Percentiles rank a stretch among this genome's conserved stretches.
phyloP scores from a whole-genome alignment of 2,329 filamentous ascomycete species.

The Zalaria obscura region DNA sequence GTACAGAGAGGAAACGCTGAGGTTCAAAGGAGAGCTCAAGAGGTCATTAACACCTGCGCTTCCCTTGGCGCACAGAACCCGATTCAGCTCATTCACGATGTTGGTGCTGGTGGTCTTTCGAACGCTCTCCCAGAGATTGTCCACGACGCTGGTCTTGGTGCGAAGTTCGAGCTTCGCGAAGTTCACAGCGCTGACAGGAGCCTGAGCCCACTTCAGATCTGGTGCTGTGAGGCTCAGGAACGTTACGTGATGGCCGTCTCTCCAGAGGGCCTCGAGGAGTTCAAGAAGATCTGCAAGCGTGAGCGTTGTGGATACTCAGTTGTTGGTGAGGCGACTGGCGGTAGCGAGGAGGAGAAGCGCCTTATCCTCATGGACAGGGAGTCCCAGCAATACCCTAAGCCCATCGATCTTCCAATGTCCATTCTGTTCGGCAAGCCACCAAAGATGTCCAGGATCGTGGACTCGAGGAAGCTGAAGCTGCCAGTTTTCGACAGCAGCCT shows the following conservation, averaged over 20 bases:
- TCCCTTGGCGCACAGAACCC: conserved; percentile 74
- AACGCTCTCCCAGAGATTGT: conserved; percentile 80
- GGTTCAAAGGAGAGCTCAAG: conserved; percentile 87
- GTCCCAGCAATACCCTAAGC: conserved; percentile 56
- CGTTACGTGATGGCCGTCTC: conserved; percentile 87
- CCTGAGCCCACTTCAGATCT: conserved; percentile 94
- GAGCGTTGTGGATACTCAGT: conserved; percentile 89
- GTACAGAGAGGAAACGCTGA: conserved; percentile 96
- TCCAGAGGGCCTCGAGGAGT: conserved; percentile 59
- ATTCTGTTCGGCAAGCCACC: conserved; percentile 78
- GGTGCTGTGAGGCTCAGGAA: conserved; percentile 96
- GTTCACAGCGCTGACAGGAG: conserved; percentile 79
- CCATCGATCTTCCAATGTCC: conserved; percentile 81
- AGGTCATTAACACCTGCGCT: conserved; percentile 92
- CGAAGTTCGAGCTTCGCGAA: conserved; percentile 86
- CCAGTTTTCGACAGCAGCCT: conserved; percentile 64
- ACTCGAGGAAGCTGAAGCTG: conserved; percentile 53
- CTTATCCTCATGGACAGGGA: conserved; percentile 74
- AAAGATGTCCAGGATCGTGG: conserved; percentile 63
- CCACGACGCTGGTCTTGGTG: conserved; percentile 81
- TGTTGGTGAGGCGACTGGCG: conserved; percentile 58
- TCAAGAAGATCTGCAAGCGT: conserved; percentile 55
- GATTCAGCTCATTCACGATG: conserved; percentile 94
- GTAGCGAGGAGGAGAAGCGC: conserved; percentile 48
- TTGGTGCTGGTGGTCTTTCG: conserved; percentile 80